phyloP scores from a whole-genome alignment of 148 eudicot species.

The Dysphania ambrosioides region DNA sequence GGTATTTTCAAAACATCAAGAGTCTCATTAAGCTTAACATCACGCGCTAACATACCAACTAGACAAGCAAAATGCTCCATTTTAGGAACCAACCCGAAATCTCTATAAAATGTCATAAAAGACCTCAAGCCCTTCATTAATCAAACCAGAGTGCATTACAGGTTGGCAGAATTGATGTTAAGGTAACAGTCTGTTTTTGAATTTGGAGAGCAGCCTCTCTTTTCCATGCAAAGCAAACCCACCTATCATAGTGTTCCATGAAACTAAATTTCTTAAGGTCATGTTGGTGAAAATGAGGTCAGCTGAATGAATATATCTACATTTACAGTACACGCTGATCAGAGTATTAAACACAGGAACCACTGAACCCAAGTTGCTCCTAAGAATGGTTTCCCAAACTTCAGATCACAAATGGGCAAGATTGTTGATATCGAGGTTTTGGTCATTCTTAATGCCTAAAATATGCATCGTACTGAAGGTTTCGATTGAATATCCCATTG shows the following conservation, averaged over 20 bases:
- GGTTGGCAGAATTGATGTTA: slow-evolving; percentile 46
- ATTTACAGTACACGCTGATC: slow-evolving; percentile 49
- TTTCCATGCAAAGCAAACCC: slow-evolving; percentile 47
- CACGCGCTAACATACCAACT: slow-evolving; percentile 54
- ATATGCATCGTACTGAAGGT: slow-evolving; percentile 38
- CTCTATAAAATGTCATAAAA: slow-evolving; percentile 35
- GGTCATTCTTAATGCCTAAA: slow-evolving; percentile 28
- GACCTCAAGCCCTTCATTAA: slow-evolving; percentile 40
- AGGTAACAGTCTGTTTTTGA: slow-evolving; percentile 42
- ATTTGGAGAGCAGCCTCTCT: slow-evolving; percentile 37
- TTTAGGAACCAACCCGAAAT: slow-evolving; percentile 30
- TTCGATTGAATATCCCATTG: slow-evolving; percentile 27
- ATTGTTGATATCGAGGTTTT: slow-evolving; percentile 42
- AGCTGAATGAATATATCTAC: slow-evolving; percentile 36
- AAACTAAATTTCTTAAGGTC: slow-evolving; percentile 35
- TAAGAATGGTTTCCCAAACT: slow-evolving; percentile 36
- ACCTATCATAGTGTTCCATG: slow-evolving; percentile 56
- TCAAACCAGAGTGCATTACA: slow-evolving; percentile 53
- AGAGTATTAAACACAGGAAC: slow-evolving; percentile 40
- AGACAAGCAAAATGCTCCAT: slow-evolving; percentile 55
- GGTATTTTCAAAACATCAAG: slow-evolving; percentile 36
- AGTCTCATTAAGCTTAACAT: slow-evolving; percentile 51
- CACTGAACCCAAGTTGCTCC: slow-evolving; percentile 21
- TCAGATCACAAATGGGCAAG: slow-evolving; percentile 46
- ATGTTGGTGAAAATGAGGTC: slow-evolving; percentile 35